phyloP scores from a whole-genome alignment of 495 filamentous ascomycete genomes.

The Penicillium canariense region DNA sequence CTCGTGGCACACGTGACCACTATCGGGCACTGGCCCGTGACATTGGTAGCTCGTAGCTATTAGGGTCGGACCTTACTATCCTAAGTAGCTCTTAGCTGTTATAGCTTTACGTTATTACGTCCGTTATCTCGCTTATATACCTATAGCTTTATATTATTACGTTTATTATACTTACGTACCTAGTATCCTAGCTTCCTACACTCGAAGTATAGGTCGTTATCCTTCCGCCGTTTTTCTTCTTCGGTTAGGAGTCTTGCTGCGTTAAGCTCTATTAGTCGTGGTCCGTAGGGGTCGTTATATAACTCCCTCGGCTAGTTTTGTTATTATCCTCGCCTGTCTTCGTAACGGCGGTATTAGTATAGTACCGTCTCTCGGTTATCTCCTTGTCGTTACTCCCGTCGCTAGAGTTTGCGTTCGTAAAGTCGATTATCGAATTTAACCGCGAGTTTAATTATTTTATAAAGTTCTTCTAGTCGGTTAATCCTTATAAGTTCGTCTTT shows the following conservation, averaged over 20 bases:
- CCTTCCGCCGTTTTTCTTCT: neutral
- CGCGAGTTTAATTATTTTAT: too few relatives aligned
- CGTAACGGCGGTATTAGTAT: neutral
- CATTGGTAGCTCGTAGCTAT: neutral
- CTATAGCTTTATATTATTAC: neutral
- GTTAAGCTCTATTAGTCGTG: conserved; percentile 4
- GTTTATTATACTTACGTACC: neutral
- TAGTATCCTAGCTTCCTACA: neutral
- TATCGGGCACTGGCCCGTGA: neutral
- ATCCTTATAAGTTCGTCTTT: too few relatives aligned
- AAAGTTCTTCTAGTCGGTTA: too few relatives aligned
- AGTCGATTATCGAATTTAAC: too few relatives aligned
- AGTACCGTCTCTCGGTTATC: neutral
- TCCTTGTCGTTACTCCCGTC: neutral
- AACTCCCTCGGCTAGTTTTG: neutral
- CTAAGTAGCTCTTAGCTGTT: neutral
- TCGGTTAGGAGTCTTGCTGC: neutral
- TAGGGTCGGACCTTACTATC: neutral
- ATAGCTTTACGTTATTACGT: neutral
- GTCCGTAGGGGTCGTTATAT: conserved; percentile 1
- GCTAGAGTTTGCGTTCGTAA: neutral
- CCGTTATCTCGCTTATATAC: neutral
- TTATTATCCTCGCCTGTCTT: neutral
- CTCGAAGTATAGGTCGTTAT: neutral
- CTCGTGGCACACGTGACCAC: neutral